Evolutionary conservation across 768 basidiomycete genomes (phyloP), one percentile per base, ranked within the genome.

Genomic region (Galerina sulciceps): DNA sequence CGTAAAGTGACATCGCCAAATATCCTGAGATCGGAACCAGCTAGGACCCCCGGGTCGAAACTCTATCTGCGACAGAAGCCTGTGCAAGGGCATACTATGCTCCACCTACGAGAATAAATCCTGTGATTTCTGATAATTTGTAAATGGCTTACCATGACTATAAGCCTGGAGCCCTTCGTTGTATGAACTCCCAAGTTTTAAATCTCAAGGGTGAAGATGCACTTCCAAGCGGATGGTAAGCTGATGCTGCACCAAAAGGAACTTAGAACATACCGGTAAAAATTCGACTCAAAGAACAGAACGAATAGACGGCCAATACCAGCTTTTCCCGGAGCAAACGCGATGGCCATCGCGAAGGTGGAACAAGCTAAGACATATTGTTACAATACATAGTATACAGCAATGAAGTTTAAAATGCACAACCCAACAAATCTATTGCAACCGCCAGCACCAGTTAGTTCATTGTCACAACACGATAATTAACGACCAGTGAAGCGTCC

Each of bases 201-300:
- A 49, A 87, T 88, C 8, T 79, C 86, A 37, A 88, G 76, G 2
- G 85, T 88, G 73, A 87, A 88, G 58, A 88, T 85, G 59, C 82
- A 84, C 74, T 81, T 43, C 13, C 6, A 36, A 6, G n/a, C 15
- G 17, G n/a, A 22, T 35, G 42, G 8, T 42, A 10, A 23, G 37
- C 15, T 13, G 23, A 18, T 53, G 15, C 17, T 18, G 26, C 36
- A 10, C 17, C 20, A 13, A 23, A 41, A 23, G 23, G 26, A 26
- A 50, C 23, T 18, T n/a, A 36, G 37, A 4, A 72, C 79, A 61
- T 58, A 83, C 84, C 5, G 86, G 62, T 87, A 88, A 64, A 88
- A 90, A 58, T 90, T 89, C 31, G 87, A 88, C 71, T 90, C 89
- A 68, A 89, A 88, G 78, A 87, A 89, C 54, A 90, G 72, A 55